Conservation (phyloP, 768 basidiomycete genomes). For the Mrakia blollopis region DNA sequence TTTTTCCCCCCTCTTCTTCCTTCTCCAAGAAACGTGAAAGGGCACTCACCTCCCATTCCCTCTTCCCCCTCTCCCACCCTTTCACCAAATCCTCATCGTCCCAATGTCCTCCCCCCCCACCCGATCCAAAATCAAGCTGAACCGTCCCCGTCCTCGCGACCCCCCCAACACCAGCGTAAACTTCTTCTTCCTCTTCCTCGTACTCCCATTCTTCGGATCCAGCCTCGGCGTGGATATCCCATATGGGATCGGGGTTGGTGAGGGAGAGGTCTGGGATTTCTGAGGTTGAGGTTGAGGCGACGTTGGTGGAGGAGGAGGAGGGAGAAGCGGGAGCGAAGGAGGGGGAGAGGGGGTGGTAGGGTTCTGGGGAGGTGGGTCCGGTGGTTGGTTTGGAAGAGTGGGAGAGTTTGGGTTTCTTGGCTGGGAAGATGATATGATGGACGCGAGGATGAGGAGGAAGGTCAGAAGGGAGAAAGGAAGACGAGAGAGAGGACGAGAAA, state of each 20-base stretch:
- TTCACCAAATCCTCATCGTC: constrained; percentile 17
- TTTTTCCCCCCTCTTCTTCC: too few relatives aligned
- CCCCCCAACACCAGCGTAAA: neutral
- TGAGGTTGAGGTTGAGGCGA: neutral
- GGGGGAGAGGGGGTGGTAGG: constrained; percentile 8
- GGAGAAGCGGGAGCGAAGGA: neutral
- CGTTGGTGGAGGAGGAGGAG: neutral
- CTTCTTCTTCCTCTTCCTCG: neutral
- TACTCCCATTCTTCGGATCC: neutral
- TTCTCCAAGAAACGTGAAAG: neutral
- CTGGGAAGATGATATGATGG: neutral
- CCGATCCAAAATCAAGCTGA: constrained; percentile 1
- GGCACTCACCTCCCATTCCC: constrained; percentile 2
- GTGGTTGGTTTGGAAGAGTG: too few relatives aligned
- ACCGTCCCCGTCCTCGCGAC: too few relatives aligned
- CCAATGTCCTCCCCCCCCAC: neutral
- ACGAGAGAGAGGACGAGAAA: neutral
- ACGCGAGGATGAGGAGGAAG: neutral
- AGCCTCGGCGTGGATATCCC: neutral
- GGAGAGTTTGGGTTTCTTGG: constrained; percentile 3
- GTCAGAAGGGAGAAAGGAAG: neutral
- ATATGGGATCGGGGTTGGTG: neutral
- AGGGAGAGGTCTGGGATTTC: neutral
- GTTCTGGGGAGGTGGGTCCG: neutral
- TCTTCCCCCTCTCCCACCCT: constrained; percentile 20